These are phyloP conservation scores for Mallotus nudiflorus DNA, from an alignment of 345 rosid species.

Conservation along the genomic window DNA sequence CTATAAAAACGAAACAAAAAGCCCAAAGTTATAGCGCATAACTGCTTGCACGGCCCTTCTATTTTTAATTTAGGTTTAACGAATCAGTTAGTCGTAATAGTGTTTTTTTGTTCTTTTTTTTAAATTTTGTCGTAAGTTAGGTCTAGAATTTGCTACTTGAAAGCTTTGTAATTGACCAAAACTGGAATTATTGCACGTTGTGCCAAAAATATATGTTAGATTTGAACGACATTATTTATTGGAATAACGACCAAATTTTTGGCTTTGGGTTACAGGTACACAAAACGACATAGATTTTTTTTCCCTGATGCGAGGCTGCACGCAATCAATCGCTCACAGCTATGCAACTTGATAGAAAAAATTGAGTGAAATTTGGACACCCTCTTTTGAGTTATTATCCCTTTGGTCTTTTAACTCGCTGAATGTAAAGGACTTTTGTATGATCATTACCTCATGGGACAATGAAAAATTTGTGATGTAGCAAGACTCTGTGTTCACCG, in stretches of 20 bases:
- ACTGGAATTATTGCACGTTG: background rate
- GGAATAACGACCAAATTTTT: background rate
- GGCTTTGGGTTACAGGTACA: background rate
- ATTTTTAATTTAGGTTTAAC: background rate
- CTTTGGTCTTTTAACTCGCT: too few species aligned
- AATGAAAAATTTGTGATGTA: constrained; percentile 69
- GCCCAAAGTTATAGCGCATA: background rate
- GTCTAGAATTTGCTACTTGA: background rate
- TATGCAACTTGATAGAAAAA: background rate
- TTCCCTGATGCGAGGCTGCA: background rate
- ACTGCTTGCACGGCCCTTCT: background rate
- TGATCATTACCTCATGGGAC: constrained; percentile 70
- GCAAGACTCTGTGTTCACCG: constrained; percentile 74
- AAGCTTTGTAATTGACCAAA: constrained; percentile 1
- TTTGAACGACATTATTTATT: constrained; percentile 2
- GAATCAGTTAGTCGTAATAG: background rate
- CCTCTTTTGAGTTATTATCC: too few species aligned
- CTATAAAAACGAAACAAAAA: constrained; percentile 32
- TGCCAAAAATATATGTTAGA: background rate
- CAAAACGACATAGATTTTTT: background rate
- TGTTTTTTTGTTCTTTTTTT: background rate
- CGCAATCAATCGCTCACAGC: too few species aligned
- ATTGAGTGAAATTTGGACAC: background rate
- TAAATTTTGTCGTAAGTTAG: background rate
- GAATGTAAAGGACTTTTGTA: background rate